A percentile compares a stretch with the other conserved stretches of the same genome.
Evolutionary conservation across 2,329 filamentous ascomycete genomes (phyloP).

Genomic region (Lecanosticta acicola): DNA sequence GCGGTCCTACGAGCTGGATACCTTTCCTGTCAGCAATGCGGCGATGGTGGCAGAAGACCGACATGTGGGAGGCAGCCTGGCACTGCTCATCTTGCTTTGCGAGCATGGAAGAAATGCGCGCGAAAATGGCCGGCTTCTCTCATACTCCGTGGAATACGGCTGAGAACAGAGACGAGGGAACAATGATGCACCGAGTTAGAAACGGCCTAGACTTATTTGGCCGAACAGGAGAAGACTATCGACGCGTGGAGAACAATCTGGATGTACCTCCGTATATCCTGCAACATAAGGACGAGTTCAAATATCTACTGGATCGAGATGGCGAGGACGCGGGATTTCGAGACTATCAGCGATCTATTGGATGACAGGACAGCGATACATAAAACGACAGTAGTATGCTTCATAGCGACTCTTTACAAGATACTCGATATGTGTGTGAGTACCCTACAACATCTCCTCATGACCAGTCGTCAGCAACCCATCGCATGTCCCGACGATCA

Average conservation of each 20-base stretch:
- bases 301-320: constrained; percentile 39
- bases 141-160: constrained; percentile 50
- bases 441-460: too few species aligned
- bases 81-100: constrained; percentile 59
- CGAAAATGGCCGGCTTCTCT: constrained; percentile 54
- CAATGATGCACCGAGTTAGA: constrained; percentile 49
- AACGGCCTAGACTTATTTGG: constrained; percentile 53
- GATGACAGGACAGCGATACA: background rate
- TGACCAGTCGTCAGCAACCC: too few species aligned
- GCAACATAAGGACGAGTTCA: constrained; percentile 31
- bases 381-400: background rate
- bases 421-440: too few species aligned
- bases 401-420: too few species aligned
- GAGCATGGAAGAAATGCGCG: constrained; percentile 51
- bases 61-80: constrained; percentile 51
- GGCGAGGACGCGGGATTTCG: constrained; percentile 36
- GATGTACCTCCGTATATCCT: constrained; percentile 50
- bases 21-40: constrained; percentile 10
- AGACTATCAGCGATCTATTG: constrained; percentile 7
- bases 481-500: too few species aligned
- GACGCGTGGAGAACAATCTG: constrained; percentile 45
- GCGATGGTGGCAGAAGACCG: constrained; percentile 38
- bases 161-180: constrained; percentile 43
- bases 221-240: constrained; percentile 44
- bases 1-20: constrained; percentile 8